Evolutionary conservation across 2,329 filamentous ascomycete species (phyloP).

Genomic region (Neofusicoccum sp.): DNA sequence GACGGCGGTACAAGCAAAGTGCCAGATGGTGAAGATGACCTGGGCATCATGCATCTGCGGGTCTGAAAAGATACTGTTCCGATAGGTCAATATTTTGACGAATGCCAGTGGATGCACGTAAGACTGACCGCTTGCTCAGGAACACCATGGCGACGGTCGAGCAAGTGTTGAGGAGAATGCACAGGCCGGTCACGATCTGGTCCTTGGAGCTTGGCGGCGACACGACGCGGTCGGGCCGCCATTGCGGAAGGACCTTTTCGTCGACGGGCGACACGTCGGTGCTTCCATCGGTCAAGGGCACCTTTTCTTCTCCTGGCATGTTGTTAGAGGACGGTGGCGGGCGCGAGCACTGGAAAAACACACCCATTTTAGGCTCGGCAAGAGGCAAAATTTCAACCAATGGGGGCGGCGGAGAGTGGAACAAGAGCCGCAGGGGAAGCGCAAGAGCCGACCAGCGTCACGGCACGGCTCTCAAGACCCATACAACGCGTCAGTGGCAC

Average conservation of each 20-base stretch:
- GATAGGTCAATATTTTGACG: not conserved
- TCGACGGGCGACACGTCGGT: slow-evolving; percentile 9
- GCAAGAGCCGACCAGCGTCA: not conserved
- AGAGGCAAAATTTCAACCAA: not conserved
- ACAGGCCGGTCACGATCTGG: slow-evolving; percentile 38
- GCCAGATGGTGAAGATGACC: slow-evolving; percentile 49
- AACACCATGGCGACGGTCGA: slow-evolving; percentile 46
- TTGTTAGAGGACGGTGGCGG: not conserved
- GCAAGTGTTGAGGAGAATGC: slow-evolving; percentile 45
- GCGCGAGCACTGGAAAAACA: not conserved
- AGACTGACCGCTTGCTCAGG: slow-evolving; percentile 39
- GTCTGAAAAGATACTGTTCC: slow-evolving; percentile 43
- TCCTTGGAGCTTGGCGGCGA: slow-evolving; percentile 21
- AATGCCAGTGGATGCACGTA: slow-evolving; percentile 26
- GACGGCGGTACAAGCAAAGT: slow-evolving; percentile 45
- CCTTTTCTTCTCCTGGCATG: slow-evolving; percentile 6
- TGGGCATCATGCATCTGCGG: slow-evolving; percentile 45
- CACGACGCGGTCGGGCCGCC: slow-evolving; percentile 2
- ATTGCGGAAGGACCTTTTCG: slow-evolving; percentile 14
- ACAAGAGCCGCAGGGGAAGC: not conserved
- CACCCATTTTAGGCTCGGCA: slow-evolving; percentile 5
- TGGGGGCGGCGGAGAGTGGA: not conserved
- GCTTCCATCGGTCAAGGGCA: not conserved
- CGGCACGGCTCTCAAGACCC: not conserved
- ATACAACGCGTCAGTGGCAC: not conserved